These are phyloP conservation scores for Colletotrichum endophyticum DNA, from an alignment of 2,329 filamentous ascomycete genomes.

Conservation along the genomic window DNA sequence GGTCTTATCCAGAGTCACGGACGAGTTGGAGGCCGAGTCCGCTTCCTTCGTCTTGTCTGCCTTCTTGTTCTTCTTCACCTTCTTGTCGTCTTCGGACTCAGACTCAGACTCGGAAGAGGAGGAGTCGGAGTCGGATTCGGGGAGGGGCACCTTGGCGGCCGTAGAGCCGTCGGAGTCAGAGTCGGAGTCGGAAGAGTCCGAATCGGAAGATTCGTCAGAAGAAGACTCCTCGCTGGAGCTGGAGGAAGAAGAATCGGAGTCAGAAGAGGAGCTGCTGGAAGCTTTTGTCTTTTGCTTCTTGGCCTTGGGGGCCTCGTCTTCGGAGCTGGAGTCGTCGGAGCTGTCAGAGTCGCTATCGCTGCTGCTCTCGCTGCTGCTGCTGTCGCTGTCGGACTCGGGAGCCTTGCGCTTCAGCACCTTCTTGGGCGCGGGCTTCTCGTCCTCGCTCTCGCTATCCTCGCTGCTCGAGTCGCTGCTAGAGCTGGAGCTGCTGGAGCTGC, in stretches of 20 bases:
- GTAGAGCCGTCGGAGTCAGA: constrained; percentile 27
- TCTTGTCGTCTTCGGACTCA: constrained; percentile 28
- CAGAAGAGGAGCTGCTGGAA: constrained; percentile 31
- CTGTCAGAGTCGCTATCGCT: constrained; percentile 30
- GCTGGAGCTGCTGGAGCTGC: constrained; percentile 35
- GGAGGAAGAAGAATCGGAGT: constrained; percentile 28
- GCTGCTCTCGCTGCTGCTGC: constrained; percentile 30
- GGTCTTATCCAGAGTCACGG: constrained; percentile 57
- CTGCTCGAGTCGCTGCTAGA: constrained; percentile 35
- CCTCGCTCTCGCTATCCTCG: constrained; percentile 25
- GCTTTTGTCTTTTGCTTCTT: constrained; percentile 59
- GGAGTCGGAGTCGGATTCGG: constrained; percentile 42
- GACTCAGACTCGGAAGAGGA: constrained; percentile 41
- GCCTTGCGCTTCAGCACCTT: constrained; percentile 47
- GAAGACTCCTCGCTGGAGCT: constrained; percentile 29
- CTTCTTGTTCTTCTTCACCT: constrained; percentile 21
- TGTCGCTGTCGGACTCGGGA: constrained; percentile 27
- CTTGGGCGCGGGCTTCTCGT: constrained; percentile 14
- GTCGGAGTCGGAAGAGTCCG: constrained; percentile 31
- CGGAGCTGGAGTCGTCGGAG: constrained; percentile 47
- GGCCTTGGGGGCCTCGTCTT: constrained; percentile 48
- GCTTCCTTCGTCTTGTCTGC: not conserved
- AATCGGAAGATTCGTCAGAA: constrained; percentile 32
- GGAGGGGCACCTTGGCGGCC: not conserved
- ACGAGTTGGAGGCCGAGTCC: constrained; percentile 40